Evolutionary conservation across 1,284 basidiomycete species (phyloP).

Genomic region (Peniophora sp.): DNA sequence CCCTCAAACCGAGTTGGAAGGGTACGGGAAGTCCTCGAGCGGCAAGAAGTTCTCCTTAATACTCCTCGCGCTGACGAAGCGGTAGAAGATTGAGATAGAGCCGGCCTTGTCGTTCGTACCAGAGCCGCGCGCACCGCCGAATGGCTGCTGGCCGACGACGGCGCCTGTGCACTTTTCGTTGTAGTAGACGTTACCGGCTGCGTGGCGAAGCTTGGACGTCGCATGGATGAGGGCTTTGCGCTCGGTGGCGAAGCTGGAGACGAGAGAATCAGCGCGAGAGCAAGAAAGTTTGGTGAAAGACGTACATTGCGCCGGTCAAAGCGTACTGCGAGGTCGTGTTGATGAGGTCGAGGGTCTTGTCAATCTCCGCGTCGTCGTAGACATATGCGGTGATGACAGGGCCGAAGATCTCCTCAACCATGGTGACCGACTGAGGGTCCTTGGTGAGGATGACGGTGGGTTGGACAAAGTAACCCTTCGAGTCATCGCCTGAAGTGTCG

Average conservation of each 20-base stretch:
- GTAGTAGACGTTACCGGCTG: slow-evolving; percentile 90
- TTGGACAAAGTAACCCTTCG: slow-evolving; percentile 89
- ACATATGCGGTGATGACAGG: slow-evolving; percentile 92
- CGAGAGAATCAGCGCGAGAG: neutral
- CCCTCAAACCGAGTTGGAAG: slow-evolving; percentile 70
- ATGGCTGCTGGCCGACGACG: slow-evolving; percentile 94
- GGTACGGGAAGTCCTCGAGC: slow-evolving; percentile 73
- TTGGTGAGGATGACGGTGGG: slow-evolving; percentile 94
- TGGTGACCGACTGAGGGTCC: slow-evolving; percentile 86
- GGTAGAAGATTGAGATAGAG: slow-evolving; percentile 83
- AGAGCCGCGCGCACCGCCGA: slow-evolving; percentile 88
- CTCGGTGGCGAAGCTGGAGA: slow-evolving; percentile 69
- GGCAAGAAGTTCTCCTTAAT: slow-evolving; percentile 96
- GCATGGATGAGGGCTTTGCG: slow-evolving; percentile 72
- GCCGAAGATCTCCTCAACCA: slow-evolving; percentile 96
- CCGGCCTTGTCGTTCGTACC: slow-evolving; percentile 99
- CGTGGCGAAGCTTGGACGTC: slow-evolving; percentile 75
- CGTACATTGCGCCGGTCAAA: slow-evolving; percentile 84
- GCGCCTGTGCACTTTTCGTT: slow-evolving; percentile 97
- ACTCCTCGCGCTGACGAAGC: slow-evolving; percentile 84
- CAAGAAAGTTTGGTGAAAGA: slow-evolving; percentile 9
- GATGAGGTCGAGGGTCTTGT: slow-evolving; percentile 82
- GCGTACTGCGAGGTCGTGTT: slow-evolving; percentile 87
- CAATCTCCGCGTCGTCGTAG: slow-evolving; percentile 78
- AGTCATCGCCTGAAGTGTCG: slow-evolving; percentile 74